Percentiles rank a stretch among this genome's conserved stretches.
Conservation (phyloP, 441 rosid genomes). For the Brassica balearica region DNA sequence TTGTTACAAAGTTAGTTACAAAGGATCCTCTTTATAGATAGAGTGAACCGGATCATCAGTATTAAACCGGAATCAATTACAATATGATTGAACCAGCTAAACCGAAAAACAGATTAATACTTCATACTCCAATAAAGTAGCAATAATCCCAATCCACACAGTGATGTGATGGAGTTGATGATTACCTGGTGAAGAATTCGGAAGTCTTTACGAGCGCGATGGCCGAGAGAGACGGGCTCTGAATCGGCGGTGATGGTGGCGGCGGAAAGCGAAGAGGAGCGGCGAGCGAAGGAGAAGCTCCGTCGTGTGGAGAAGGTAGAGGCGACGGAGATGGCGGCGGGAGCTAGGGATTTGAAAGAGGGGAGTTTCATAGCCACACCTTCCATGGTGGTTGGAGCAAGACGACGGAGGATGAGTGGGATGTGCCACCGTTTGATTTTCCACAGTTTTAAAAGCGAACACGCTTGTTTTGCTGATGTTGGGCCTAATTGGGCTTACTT, state of each 20-base stretch:
- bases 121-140: too few species aligned
- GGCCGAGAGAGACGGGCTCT: conserved; percentile 67
- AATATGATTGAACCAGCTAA: background rate
- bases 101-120: too few species aligned
- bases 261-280: conserved; percentile 42
- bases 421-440: background rate
- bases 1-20: background rate
- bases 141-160: too few species aligned
- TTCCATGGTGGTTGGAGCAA: conserved; percentile 53
- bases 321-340: conserved; percentile 39
- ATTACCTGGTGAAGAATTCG: conserved; percentile 86
- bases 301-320: conserved; percentile 17
- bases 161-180: background rate
- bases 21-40: background rate
- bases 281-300: conserved; percentile 35
- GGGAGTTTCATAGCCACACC: conserved; percentile 61
- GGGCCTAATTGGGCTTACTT: too few species aligned
- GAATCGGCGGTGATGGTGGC: conserved; percentile 48
- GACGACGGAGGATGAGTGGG: conserved; percentile 6
- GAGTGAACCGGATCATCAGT: background rate
- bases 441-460: too few species aligned
- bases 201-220: conserved; percentile 77
- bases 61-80: background rate
- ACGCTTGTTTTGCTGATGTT: too few species aligned
- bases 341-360: conserved; percentile 53